These are phyloP conservation scores for Starmera quercuum DNA, from an alignment of 805 yeast species.

Conservation along the genomic window DNA sequence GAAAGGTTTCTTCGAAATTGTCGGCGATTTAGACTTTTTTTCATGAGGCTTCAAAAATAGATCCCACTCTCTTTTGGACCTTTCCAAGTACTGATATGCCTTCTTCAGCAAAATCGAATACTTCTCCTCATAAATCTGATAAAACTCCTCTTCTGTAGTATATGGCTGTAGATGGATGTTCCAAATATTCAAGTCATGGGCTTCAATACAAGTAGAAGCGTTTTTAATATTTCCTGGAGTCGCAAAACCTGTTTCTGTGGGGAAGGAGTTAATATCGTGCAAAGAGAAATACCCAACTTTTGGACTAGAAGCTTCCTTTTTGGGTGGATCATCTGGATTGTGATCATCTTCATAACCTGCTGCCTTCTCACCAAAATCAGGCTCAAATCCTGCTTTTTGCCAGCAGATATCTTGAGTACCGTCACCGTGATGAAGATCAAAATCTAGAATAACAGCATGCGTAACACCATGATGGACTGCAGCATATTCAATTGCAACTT, in stretches of 20 bases:
- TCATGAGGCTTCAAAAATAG: slow-evolving; percentile 23
- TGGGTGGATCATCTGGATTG: slow-evolving; percentile 39
- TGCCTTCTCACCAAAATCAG: slow-evolving; percentile 33
- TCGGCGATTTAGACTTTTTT: slow-evolving; percentile 5
- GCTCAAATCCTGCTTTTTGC: slow-evolving; percentile 62
- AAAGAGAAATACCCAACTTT: slow-evolving; percentile 76
- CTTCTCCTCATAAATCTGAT: slow-evolving; percentile 47
- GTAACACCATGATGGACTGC: slow-evolving; percentile 52
- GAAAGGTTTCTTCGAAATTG: slow-evolving; percentile 30
- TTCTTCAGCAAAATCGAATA: slow-evolving; percentile 56
- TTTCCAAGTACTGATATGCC: slow-evolving; percentile 57
- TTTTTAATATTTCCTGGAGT: slow-evolving; percentile 61
- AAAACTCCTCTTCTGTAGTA: slow-evolving; percentile 55
- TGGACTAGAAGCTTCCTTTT: slow-evolving; percentile 34
- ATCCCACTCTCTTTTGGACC: slow-evolving; percentile 37
- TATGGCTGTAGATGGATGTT: slow-evolving; percentile 72
- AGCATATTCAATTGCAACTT: slow-evolving; percentile 75
- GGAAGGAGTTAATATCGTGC: slow-evolving; percentile 82
- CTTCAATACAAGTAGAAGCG: slow-evolving; percentile 72
- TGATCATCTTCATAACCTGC: slow-evolving; percentile 16
- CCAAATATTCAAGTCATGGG: slow-evolving; percentile 77
- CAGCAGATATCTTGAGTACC: slow-evolving; percentile 84
- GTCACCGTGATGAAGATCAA: slow-evolving; percentile 85
- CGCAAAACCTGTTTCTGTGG: slow-evolving; percentile 75
- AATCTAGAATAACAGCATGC: slow-evolving; percentile 76